A percentile compares a stretch with the other conserved stretches of the same genome.
These are phyloP conservation scores for Kuraishia floccosa DNA, from an alignment of 805 yeast species.

Conservation along the genomic window DNA sequence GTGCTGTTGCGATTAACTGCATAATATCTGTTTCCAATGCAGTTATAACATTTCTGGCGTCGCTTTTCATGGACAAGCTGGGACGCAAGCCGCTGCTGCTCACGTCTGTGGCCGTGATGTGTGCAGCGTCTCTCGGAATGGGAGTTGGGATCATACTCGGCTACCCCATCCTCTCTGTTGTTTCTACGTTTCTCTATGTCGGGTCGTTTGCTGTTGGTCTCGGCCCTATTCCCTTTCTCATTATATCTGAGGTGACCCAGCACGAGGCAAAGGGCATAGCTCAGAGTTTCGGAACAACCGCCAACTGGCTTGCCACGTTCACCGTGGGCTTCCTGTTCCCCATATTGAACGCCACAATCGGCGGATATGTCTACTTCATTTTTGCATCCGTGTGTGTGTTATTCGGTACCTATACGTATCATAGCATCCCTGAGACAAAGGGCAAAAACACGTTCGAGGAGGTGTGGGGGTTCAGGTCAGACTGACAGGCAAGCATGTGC, in stretches of 20 bases:
- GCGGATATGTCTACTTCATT: slow-evolving; percentile 68
- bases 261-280: slow-evolving; percentile 71
- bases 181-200: slow-evolving; percentile 64
- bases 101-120: slow-evolving; percentile 61
- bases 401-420: slow-evolving; percentile 35
- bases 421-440: slow-evolving; percentile 64
- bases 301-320: slow-evolving; percentile 90
- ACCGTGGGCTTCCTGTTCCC: slow-evolving; percentile 78
- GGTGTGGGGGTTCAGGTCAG: slow-evolving; percentile 71
- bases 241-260: slow-evolving; percentile 85
- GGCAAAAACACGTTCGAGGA: slow-evolving; percentile 50
- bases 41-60: slow-evolving; percentile 61
- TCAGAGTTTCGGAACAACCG: slow-evolving; percentile 84
- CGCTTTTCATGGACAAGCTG: slow-evolving; percentile 59
- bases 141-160: slow-evolving; percentile 50
- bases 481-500: no score
- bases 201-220: slow-evolving; percentile 83
- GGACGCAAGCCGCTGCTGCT: slow-evolving; percentile 71
- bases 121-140: slow-evolving; percentile 47
- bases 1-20: slow-evolving; percentile 65
- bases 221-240: slow-evolving; percentile 91
- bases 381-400: slow-evolving; percentile 50
- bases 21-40: slow-evolving; percentile 67
- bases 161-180: slow-evolving; percentile 37
- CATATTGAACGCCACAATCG: slow-evolving; percentile 45